A percentile compares a stretch with the other conserved stretches of the same genome.
Conservation (phyloP, 2,329 filamentous ascomycete genomes). For the Penicillium decumbens region DNA sequence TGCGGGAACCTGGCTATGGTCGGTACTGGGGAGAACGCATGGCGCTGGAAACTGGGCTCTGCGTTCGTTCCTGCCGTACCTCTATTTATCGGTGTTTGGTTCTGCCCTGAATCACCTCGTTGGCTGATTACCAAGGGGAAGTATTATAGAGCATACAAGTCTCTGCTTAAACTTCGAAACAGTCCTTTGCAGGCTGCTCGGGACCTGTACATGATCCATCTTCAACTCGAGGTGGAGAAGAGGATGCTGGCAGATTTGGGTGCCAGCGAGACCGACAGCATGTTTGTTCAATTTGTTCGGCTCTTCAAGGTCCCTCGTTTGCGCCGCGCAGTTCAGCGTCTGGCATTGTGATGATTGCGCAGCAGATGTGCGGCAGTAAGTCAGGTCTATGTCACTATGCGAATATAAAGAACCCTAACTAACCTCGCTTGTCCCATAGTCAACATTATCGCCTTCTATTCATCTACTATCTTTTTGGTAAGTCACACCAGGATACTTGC, state of each 20-base stretch:
- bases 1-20: slow-evolving; percentile 42
- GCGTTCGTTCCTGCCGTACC: slow-evolving; percentile 48
- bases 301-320: slow-evolving; percentile 22
- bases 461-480: slow-evolving; percentile 21
- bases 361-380: slow-evolving; percentile 30
- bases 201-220: slow-evolving; percentile 29
- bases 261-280: slow-evolving; percentile 9
- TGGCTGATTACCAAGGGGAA: slow-evolving; percentile 35
- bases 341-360: slow-evolving; percentile 28
- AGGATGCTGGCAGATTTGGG: slow-evolving; percentile 11
- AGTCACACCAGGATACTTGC: background rate
- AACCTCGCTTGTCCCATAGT: slow-evolving; percentile 14
- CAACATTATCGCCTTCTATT: slow-evolving; percentile 32
- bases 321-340: slow-evolving; percentile 26
- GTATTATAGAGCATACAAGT: slow-evolving; percentile 28
- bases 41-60: slow-evolving; percentile 46
- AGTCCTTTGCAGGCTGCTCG: slow-evolving; percentile 34
- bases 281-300: slow-evolving; percentile 17
- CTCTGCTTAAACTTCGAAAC: slow-evolving; percentile 35
- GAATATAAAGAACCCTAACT: background rate
- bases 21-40: slow-evolving; percentile 37
- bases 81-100: slow-evolving; percentile 44
- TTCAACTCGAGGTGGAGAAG: slow-evolving; percentile 31
- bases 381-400: background rate
- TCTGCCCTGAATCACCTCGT: slow-evolving; percentile 42